Evolutionary conservation across 2,329 filamentous ascomycete genomes (phyloP).

Genomic region (Rutstroemia sp.): DNA sequence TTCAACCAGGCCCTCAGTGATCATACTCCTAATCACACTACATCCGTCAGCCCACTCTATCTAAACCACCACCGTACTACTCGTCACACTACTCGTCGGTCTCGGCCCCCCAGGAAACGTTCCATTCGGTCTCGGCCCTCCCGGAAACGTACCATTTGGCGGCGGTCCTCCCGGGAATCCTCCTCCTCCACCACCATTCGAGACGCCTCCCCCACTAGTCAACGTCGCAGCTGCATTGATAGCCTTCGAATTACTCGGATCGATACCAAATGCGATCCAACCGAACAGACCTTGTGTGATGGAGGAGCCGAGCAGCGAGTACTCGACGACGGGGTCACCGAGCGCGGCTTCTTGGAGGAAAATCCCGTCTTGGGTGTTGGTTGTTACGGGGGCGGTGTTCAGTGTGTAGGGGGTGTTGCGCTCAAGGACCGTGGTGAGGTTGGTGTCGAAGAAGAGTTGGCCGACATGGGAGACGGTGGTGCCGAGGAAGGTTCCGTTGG

Average conservation of each 20-base stretch:
- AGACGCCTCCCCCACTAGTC: neutral
- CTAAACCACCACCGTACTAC: neutral
- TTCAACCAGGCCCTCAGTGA: no score
- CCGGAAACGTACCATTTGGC: conserved; percentile 3
- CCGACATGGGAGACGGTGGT: conserved; percentile 51
- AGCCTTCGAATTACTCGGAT: conserved; percentile 21
- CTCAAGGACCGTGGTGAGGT: conserved; percentile 45
- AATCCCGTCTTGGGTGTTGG: conserved; percentile 38
- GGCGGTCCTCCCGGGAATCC: neutral
- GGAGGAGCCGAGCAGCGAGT: conserved; percentile 42
- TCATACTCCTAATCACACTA: no score
- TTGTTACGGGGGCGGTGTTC: conserved; percentile 40
- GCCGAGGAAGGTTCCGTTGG: conserved; percentile 42
- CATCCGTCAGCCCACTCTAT: no score
- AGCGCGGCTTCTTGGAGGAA: conserved; percentile 2
- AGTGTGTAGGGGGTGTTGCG: conserved; percentile 37
- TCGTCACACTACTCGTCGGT: neutral
- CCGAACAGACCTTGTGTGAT: conserved; percentile 40
- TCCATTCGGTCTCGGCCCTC: neutral
- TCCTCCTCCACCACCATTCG: neutral
- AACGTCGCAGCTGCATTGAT: neutral
- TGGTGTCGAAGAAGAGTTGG: conserved; percentile 58
- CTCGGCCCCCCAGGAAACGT: neutral
- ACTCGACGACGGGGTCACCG: conserved; percentile 44
- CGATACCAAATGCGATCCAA: conserved; percentile 42